Evolutionary conservation across 179 eudicot species (phyloP).

Genomic region (Corrigiola litoralis): DNA sequence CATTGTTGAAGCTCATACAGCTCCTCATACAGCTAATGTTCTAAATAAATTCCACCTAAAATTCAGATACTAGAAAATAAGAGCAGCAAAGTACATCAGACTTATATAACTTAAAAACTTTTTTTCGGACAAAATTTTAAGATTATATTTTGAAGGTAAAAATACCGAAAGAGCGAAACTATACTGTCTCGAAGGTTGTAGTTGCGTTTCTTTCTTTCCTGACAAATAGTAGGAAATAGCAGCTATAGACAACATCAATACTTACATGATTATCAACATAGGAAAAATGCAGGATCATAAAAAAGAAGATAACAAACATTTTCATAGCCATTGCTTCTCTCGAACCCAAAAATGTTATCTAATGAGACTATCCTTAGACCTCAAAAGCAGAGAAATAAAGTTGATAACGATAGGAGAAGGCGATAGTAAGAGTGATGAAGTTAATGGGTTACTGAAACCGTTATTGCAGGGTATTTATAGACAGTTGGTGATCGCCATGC

Average conservation of each 20-base stretch:
- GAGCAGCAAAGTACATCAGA: too few relatives aligned
- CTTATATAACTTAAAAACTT: too few relatives aligned
- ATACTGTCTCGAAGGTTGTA: too few relatives aligned
- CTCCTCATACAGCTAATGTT: too few relatives aligned
- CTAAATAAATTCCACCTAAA: too few relatives aligned
- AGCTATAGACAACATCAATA: neutral
- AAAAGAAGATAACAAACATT: conserved; percentile 8
- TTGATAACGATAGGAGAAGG: neutral
- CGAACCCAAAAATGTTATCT: neutral
- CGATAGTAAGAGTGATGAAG: neutral
- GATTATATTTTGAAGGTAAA: too few relatives aligned
- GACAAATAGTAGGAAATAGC: too few relatives aligned
- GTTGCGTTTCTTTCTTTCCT: neutral
- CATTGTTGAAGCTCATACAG: too few relatives aligned
- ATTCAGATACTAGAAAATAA: too few relatives aligned
- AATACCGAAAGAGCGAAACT: too few relatives aligned
- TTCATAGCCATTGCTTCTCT: conserved; percentile 10
- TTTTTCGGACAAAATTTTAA: too few relatives aligned
- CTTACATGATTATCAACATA: conserved; percentile 32
- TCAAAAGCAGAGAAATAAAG: neutral
- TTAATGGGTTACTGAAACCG: conserved; percentile 6
- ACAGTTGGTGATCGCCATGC: neutral
- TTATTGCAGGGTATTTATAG: conserved; percentile 25
- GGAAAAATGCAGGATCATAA: conserved; percentile 24
- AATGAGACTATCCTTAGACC: too few relatives aligned